These are phyloP conservation scores for Apophysomyces variabilis DNA, from an alignment of 371 early-diverging fungal species.

Conservation along the genomic window DNA sequence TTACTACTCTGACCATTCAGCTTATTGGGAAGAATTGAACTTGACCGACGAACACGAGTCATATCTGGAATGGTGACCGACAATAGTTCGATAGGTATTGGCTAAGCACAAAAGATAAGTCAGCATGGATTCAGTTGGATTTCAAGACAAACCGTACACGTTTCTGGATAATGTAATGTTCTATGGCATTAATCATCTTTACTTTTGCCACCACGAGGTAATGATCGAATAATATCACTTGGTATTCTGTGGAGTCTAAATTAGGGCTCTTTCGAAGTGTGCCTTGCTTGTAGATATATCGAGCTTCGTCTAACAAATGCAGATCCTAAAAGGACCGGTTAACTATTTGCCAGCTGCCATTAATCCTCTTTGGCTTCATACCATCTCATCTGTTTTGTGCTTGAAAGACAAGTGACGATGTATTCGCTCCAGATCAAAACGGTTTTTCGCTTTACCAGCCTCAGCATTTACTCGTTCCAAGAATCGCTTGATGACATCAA, in stretches of 20 bases:
- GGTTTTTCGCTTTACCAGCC: constrained; percentile 42
- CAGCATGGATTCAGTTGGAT: too few species aligned
- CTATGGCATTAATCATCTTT: constrained; percentile 31
- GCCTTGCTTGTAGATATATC: constrained; percentile 45
- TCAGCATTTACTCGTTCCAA: constrained; percentile 59
- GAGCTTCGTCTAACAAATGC: constrained; percentile 31
- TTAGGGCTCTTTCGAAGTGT: constrained; percentile 50
- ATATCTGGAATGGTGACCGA: constrained; percentile 25
- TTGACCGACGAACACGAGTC: constrained; percentile 28
- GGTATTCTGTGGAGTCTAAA: constrained; percentile 65
- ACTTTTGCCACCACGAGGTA: constrained; percentile 45
- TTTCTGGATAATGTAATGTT: constrained; percentile 42
- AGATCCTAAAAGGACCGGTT: constrained; percentile 32
- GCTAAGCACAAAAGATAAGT: constrained; percentile 32
- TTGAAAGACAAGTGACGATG: constrained; percentile 53
- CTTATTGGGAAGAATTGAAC: constrained; percentile 55
- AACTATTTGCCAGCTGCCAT: not conserved
- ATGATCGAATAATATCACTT: constrained; percentile 53
- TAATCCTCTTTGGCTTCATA: constrained; percentile 18
- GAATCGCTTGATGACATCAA: constrained; percentile 71
- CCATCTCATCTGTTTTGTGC: constrained; percentile 41
- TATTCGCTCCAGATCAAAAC: constrained; percentile 46
- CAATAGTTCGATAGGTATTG: constrained; percentile 79
- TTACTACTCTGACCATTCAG: constrained; percentile 14
- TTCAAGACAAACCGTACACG: constrained; percentile 23